phyloP scores from a whole-genome alignment of 2,329 filamentous ascomycete species.

The Delphinella strobiligena region DNA sequence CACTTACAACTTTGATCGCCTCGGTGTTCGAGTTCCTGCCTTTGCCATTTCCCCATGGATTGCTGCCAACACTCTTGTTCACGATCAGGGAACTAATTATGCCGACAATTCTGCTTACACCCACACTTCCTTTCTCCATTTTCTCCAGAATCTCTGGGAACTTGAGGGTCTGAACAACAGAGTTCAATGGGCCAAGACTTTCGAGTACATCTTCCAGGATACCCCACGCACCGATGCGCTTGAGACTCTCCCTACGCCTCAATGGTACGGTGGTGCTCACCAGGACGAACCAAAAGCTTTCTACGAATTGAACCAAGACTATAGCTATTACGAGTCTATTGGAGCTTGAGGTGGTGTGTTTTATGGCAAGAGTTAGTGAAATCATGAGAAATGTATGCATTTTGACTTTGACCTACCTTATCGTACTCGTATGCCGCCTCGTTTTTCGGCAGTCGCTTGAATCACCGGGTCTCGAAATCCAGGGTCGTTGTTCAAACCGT shows the following conservation, averaged over 20 bases:
- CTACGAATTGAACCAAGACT: slow-evolving; percentile 8
- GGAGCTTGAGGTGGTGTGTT: not conserved
- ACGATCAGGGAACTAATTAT: slow-evolving; percentile 27
- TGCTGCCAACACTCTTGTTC: slow-evolving; percentile 22
- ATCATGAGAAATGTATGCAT: no score
- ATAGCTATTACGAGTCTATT: slow-evolving; percentile 4
- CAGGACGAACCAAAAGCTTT: slow-evolving; percentile 23
- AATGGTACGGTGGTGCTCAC: slow-evolving; percentile 23
- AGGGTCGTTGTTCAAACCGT: no score
- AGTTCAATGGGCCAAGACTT: slow-evolving; percentile 31
- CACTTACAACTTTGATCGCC: slow-evolving; percentile 27
- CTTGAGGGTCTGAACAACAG: slow-evolving; percentile 29
- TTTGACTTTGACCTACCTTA: no score
- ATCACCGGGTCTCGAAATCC: no score
- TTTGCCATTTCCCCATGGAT: slow-evolving; percentile 25
- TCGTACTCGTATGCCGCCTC: no score
- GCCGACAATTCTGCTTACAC: slow-evolving; percentile 26
- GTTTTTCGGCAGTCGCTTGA: no score
- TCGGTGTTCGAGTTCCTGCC: slow-evolving; percentile 27
- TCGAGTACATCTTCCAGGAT: slow-evolving; percentile 25
- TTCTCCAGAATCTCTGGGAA: slow-evolving; percentile 28
- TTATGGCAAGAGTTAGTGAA: no score
- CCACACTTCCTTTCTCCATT: slow-evolving; percentile 28
- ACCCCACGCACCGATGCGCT: slow-evolving; percentile 16
- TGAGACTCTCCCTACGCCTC: slow-evolving; percentile 19